Conservation (phyloP, 805 yeast genomes). For the Kodamaea lidongshanica region DNA sequence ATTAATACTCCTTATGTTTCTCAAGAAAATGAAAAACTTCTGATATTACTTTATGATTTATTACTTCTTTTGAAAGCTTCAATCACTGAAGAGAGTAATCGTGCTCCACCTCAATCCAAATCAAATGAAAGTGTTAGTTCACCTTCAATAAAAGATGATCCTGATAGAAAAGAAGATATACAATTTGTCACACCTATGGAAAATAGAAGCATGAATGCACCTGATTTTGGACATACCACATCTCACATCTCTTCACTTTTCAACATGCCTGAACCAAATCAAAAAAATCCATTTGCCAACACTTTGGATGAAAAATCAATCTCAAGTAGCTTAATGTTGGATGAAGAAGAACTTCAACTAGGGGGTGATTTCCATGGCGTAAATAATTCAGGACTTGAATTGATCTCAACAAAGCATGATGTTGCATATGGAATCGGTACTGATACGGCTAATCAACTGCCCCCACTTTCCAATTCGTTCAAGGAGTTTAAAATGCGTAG, state of each 20-base stretch:
- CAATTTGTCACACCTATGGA: slow-evolving; percentile 2
- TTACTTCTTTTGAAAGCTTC: slow-evolving; percentile 46
- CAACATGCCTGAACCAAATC: slow-evolving; percentile 25
- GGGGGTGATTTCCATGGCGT: slow-evolving; percentile 29
- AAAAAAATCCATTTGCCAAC: slow-evolving; percentile 15
- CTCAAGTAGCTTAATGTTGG: slow-evolving; percentile 21
- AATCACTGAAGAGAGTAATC: slow-evolving; percentile 17
- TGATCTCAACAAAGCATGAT: slow-evolving; percentile 13
- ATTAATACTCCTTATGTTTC: slow-evolving; percentile 38
- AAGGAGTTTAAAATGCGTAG: slow-evolving; percentile 27
- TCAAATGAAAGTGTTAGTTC: too few relatives aligned
- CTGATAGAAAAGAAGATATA: too few relatives aligned
- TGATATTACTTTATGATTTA: slow-evolving; percentile 54
- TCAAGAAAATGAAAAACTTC: slow-evolving; percentile 38
- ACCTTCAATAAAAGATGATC: too few relatives aligned
- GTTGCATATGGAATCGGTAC: slow-evolving; percentile 13
- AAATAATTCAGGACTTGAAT: slow-evolving; percentile 22
- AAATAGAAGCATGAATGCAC: background rate
- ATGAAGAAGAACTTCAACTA: slow-evolving; percentile 24
- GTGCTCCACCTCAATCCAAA: too few relatives aligned
- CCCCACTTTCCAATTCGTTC: slow-evolving; percentile 1
- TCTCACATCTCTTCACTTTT: slow-evolving; percentile 15
- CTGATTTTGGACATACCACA: slow-evolving; percentile 3
- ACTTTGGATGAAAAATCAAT: slow-evolving; percentile 14
- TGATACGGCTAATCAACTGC: slow-evolving; percentile 1